A percentile compares a stretch with the other conserved stretches of the same genome.
Conservation (phyloP, 805 yeast genomes). For the Lipomyces kockii region DNA sequence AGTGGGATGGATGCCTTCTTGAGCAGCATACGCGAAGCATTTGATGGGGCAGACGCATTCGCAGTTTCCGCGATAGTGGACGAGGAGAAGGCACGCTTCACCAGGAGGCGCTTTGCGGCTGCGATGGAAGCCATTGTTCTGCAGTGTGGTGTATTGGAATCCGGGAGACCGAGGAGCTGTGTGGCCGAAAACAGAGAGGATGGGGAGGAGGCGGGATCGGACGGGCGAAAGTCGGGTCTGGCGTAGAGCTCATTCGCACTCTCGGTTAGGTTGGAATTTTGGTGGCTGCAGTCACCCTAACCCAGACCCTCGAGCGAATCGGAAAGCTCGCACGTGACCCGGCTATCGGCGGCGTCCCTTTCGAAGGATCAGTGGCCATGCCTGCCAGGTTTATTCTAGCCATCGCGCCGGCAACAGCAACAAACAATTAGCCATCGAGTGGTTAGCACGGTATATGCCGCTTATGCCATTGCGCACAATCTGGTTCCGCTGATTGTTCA, state of each 20-base stretch:
- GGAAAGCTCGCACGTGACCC: background rate
- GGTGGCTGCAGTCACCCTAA: background rate
- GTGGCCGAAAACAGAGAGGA: slow-evolving; percentile 9
- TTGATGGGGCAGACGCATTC: slow-evolving; percentile 9
- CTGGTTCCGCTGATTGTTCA: background rate
- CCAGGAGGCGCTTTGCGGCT: slow-evolving; percentile 34
- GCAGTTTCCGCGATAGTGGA: slow-evolving; percentile 20
- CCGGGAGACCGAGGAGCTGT: slow-evolving; percentile 5
- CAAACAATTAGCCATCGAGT: no score
- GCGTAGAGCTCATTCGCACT: background rate
- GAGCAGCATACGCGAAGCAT: slow-evolving; percentile 28
- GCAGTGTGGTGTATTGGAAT: background rate
- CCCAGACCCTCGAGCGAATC: background rate
- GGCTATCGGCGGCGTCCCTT: background rate
- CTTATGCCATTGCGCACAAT: background rate
- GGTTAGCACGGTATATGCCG: no score
- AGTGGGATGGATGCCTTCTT: slow-evolving; percentile 30
- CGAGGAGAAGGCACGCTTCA: slow-evolving; percentile 32
- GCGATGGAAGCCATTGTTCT: slow-evolving; percentile 27
- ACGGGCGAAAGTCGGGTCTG: background rate
- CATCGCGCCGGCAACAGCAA: no score
- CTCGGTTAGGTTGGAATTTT: background rate
- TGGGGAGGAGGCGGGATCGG: slow-evolving; percentile 6
- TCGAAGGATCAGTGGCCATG: no score
- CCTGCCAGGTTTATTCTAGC: no score